Conservation (phyloP, 208 protist species). For the Herpetomonas samuelpessoai region DNA sequence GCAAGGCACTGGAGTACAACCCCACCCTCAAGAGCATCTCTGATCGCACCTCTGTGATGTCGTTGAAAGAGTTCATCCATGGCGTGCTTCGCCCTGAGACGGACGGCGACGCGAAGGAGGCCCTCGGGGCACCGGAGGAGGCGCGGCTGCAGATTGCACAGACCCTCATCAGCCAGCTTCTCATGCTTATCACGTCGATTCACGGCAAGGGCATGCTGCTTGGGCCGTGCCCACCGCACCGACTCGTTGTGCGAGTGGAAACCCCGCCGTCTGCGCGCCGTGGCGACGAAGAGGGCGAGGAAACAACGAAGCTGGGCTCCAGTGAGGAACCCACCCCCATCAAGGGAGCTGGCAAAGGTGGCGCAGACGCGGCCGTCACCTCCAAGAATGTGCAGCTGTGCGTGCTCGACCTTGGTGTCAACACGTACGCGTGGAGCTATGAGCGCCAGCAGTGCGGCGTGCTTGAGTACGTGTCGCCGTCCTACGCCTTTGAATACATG, state of each 20-base stretch:
- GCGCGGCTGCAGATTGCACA: conserved; percentile 59
- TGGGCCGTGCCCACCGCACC: conserved; percentile 64
- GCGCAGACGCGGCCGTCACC: conserved; percentile 9
- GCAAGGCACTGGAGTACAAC: conserved; percentile 46
- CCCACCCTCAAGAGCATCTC: conserved; percentile 40
- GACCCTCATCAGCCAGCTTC: conserved; percentile 58
- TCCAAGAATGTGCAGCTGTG: conserved; percentile 63
- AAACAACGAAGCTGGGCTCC: conserved; percentile 1
- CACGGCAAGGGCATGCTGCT: conserved; percentile 83
- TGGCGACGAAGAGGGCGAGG: conserved; percentile 5
- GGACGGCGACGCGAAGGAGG: conserved; percentile 5
- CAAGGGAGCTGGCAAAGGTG: not conserved
- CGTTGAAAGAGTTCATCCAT: conserved; percentile 74
- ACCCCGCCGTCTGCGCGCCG: conserved; percentile 9
- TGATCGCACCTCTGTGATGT: conserved; percentile 46
- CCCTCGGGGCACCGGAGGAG: conserved; percentile 25
- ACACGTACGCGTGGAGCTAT: conserved; percentile 69
- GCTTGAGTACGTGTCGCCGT: conserved; percentile 75
- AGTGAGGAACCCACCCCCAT: not conserved
- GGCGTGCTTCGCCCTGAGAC: conserved; percentile 30
- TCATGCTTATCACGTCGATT: conserved; percentile 61
- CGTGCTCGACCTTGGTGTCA: conserved; percentile 60
- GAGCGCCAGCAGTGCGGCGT: conserved; percentile 85
- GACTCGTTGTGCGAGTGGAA: conserved; percentile 64
- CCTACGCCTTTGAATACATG: conserved; percentile 74